These are phyloP conservation scores for Pulchroboletus neoregius DNA, from an alignment of 1,284 basidiomycete genomes.

Conservation along the genomic window DNA sequence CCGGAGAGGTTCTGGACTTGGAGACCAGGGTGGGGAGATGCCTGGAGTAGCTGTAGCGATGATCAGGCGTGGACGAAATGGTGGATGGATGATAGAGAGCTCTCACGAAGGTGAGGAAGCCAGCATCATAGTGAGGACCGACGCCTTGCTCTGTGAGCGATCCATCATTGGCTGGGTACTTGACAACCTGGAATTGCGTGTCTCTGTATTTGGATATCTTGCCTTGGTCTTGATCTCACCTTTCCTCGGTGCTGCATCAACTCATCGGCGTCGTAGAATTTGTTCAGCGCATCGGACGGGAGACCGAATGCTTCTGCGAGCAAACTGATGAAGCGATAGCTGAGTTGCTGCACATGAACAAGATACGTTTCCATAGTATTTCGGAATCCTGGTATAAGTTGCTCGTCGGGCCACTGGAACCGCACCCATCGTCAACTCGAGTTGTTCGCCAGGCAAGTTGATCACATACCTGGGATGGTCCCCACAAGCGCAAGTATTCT, in stretches of 20 bases:
- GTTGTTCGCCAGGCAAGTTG: not conserved
- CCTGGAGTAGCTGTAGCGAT: constrained; percentile 38
- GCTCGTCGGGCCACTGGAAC: constrained; percentile 39
- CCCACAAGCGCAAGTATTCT: constrained; percentile 40
- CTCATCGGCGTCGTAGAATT: constrained; percentile 32
- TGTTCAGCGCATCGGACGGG: constrained; percentile 28
- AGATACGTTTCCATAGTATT: constrained; percentile 29
- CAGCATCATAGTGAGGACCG: constrained; percentile 41
- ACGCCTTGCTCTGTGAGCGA: constrained; percentile 37
- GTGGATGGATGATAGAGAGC: not conserved
- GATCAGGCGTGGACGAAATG: not conserved
- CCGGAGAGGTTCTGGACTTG: constrained; percentile 43
- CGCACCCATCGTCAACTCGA: not conserved
- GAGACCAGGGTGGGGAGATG: constrained; percentile 38
- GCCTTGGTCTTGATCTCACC: constrained; percentile 13
- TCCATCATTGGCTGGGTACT: constrained; percentile 36
- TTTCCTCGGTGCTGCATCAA: constrained; percentile 34
- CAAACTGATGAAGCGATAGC: constrained; percentile 26
- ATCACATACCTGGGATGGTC: constrained; percentile 35
- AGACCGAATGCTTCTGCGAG: constrained; percentile 33
- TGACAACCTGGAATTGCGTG: constrained; percentile 31
- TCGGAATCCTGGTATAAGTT: constrained; percentile 36
- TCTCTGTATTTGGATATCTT: not conserved
- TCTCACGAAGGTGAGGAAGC: constrained; percentile 40
- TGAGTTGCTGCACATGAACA: constrained; percentile 26